Evolutionary conservation across 768 basidiomycete genomes (phyloP).

Genomic region (Hericium rajendrae): DNA sequence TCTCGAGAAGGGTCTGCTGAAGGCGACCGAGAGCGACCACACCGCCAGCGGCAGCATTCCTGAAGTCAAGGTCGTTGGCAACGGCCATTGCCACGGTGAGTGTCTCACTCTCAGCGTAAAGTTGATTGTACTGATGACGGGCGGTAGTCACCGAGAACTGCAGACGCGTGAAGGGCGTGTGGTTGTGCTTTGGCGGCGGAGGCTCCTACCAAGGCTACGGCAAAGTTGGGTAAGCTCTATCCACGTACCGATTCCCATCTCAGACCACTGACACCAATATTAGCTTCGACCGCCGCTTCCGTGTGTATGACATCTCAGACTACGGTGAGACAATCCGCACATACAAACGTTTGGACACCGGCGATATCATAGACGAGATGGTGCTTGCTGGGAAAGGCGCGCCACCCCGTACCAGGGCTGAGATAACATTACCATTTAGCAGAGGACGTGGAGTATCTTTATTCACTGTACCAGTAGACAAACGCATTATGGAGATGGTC

Average conservation of each 20-base stretch:
- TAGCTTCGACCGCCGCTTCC: conserved; percentile 86
- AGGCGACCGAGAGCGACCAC: conserved; percentile 63
- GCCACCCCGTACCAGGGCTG: conserved; percentile 7
- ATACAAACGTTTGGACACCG: conserved; percentile 72
- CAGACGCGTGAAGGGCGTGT: conserved; percentile 73
- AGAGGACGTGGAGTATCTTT: background rate
- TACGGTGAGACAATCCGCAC: conserved; percentile 91
- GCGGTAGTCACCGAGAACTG: conserved; percentile 78
- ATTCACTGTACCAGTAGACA: background rate
- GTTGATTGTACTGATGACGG: conserved; percentile 3
- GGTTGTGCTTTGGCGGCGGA: conserved; percentile 88
- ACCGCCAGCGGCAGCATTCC: conserved; percentile 33
- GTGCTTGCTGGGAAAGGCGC: conserved; percentile 43
- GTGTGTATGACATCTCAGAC: conserved; percentile 79
- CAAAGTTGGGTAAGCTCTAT: conserved; percentile 50
- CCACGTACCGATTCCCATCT: background rate
- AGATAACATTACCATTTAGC: background rate
- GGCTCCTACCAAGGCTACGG: conserved; percentile 82
- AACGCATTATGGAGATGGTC: background rate
- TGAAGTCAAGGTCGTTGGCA: conserved; percentile 83
- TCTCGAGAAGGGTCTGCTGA: conserved; percentile 72
- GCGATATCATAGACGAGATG: conserved; percentile 56
- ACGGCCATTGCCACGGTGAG: conserved; percentile 85
- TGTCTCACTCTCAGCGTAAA: conserved; percentile 3
- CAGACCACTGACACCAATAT: background rate